A percentile compares a stretch with the other conserved stretches of the same genome.
Conservation (phyloP, 2,329 filamentous ascomycete genomes). For the Epichloe sylvatica region DNA sequence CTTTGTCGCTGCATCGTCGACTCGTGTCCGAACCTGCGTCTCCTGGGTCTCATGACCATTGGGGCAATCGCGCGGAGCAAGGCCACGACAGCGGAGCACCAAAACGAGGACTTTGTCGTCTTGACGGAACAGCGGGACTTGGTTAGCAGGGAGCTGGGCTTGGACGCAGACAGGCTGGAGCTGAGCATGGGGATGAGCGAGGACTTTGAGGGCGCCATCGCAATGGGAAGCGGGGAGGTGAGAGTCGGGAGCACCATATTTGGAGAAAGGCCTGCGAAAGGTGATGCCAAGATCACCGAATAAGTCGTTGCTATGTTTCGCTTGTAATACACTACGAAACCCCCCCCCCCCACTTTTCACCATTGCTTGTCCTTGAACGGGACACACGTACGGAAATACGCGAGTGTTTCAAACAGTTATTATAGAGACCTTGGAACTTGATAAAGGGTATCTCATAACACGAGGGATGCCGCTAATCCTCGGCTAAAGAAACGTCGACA, state of each 20-base stretch:
- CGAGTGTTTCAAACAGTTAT: too few species aligned
- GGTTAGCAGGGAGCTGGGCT: slow-evolving; percentile 39
- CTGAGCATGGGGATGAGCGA: slow-evolving; percentile 98
- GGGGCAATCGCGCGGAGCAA: slow-evolving; percentile 79
- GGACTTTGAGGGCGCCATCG: slow-evolving; percentile 83
- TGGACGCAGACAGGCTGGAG: slow-evolving; percentile 49
- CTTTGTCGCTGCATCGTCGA: slow-evolving; percentile 59
- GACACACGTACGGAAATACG: too few species aligned
- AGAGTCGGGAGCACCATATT: slow-evolving; percentile 91
- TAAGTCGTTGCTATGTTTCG: neutral
- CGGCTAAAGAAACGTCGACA: too few species aligned
- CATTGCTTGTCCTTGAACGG: too few species aligned
- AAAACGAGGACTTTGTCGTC: slow-evolving; percentile 78
- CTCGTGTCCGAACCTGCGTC: slow-evolving; percentile 55
- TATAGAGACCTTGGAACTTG: too few species aligned
- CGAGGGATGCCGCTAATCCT: too few species aligned
- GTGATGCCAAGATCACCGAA: slow-evolving; percentile 56
- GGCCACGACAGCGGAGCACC: slow-evolving; percentile 56
- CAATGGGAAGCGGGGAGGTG: slow-evolving; percentile 75
- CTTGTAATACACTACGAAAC: too few species aligned
- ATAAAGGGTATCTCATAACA: too few species aligned
- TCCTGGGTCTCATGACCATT: slow-evolving; percentile 92
- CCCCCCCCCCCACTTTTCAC: too few species aligned
- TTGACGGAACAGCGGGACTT: slow-evolving; percentile 57
- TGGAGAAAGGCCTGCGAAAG: slow-evolving; percentile 64